Conservation (phyloP, 176 grass and related monocot species). For the Panicum miliaceum region DNA sequence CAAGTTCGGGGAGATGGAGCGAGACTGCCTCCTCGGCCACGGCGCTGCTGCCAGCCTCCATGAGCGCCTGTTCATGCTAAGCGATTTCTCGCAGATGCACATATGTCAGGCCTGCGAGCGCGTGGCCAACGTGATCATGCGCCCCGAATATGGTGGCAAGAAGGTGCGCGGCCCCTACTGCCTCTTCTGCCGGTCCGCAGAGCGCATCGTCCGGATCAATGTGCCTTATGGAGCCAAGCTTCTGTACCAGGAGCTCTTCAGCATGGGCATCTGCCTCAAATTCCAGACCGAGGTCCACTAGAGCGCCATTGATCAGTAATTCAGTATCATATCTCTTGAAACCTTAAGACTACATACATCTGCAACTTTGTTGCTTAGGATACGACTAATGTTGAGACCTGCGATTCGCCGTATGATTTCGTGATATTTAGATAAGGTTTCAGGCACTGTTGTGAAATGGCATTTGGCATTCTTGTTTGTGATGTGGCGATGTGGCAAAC, state of each 20-base stretch:
- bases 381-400: background rate
- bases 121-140: conserved; percentile 54
- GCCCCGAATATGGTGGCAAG: conserved; percentile 28
- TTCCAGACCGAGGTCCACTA: conserved; percentile 63
- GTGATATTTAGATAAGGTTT: background rate
- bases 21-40: conserved; percentile 67
- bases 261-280: conserved; percentile 77
- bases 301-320: background rate
- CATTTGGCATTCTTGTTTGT: conserved; percentile 13
- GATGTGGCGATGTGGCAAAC: background rate
- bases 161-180: conserved; percentile 63
- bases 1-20: conserved; percentile 78
- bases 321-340: background rate
- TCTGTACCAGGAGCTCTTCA: conserved; percentile 76
- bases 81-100: conserved; percentile 58
- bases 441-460: background rate
- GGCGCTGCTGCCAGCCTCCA: conserved; percentile 68
- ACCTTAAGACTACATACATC: background rate
- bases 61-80: conserved; percentile 66
- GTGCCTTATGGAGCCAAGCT: conserved; percentile 73
- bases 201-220: conserved; percentile 52
- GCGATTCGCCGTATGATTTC: background rate
- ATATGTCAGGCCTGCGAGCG: conserved; percentile 50
- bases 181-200: conserved; percentile 55
- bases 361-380: background rate